Conservation (phyloP, 164 flowering plant genomes). For the Saururus chinensis region DNA sequence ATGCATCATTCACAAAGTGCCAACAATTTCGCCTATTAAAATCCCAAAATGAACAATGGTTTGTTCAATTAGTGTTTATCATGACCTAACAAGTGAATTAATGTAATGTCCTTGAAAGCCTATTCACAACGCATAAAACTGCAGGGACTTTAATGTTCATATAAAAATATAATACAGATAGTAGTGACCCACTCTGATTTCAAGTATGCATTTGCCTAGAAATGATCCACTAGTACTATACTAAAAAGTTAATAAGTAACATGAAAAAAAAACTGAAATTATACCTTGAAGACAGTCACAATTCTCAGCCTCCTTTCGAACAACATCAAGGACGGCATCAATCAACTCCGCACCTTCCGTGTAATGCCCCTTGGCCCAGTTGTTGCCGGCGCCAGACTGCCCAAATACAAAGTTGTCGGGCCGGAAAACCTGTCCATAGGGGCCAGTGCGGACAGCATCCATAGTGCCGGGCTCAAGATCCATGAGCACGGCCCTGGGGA, state of each 20-base stretch:
- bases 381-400: constrained; percentile 14
- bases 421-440: constrained; percentile 28
- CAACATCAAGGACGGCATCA: constrained; percentile 48
- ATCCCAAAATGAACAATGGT: no score
- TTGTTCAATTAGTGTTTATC: background rate
- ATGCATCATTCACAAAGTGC: background rate
- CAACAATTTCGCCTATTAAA: background rate
- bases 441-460: constrained; percentile 43
- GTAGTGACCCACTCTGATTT: no score
- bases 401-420: constrained; percentile 16
- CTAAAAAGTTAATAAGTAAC: background rate
- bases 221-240: no score
- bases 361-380: constrained; percentile 18
- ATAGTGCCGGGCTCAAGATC: constrained; percentile 54
- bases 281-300: constrained; percentile 17
- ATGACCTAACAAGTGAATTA: background rate
- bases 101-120: no score
- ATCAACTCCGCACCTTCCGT: constrained; percentile 17
- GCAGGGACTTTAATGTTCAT: no score
- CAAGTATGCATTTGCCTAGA: no score
- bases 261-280: background rate
- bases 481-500: constrained; percentile 55
- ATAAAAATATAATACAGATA: no score
- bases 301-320: constrained; percentile 42
- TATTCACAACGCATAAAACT: no score